These are phyloP conservation scores for Hansenula lynferdii DNA, from an alignment of 1,139 yeast genomes.

Conservation along the genomic window DNA sequence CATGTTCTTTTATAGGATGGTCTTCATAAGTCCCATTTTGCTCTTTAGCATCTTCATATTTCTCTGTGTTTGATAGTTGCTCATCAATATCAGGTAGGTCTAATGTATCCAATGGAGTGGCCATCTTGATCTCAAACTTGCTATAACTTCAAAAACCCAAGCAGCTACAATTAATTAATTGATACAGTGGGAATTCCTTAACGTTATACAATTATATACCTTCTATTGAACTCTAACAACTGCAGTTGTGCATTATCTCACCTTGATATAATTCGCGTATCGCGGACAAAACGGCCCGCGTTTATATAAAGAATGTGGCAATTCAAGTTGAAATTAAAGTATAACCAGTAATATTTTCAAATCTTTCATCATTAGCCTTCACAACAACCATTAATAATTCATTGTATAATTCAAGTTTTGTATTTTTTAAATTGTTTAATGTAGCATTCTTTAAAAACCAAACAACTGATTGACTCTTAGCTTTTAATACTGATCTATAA, in stretches of 20 bases:
- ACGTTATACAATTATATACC: too few relatives aligned
- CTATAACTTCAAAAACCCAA: neutral
- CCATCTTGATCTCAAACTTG: neutral
- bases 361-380: conserved; percentile 65
- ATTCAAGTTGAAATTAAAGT: conserved; percentile 47
- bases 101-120: conserved; percentile 1
- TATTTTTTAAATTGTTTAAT: conserved; percentile 36
- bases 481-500: conserved; percentile 19
- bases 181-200: too few relatives aligned
- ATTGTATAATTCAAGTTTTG: conserved; percentile 48
- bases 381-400: conserved; percentile 67
- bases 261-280: neutral
- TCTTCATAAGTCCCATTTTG: neutral
- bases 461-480: conserved; percentile 49
- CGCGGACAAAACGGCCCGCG: neutral
- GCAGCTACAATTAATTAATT: too few relatives aligned
- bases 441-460: conserved; percentile 62
- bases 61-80: conserved; percentile 3
- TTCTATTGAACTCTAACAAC: too few relatives aligned
- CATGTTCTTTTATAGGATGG: conserved; percentile 1
- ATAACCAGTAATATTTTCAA: conserved; percentile 67
- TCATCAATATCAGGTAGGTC: conserved; percentile 10
- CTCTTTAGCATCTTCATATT: neutral
- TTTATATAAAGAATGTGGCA: neutral
- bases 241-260: too few relatives aligned